Evolutionary conservation across 257 asterid genomes (phyloP), one percentile per base, ranked within the genome.

Genomic region (Buddleja alternifolia): DNA sequence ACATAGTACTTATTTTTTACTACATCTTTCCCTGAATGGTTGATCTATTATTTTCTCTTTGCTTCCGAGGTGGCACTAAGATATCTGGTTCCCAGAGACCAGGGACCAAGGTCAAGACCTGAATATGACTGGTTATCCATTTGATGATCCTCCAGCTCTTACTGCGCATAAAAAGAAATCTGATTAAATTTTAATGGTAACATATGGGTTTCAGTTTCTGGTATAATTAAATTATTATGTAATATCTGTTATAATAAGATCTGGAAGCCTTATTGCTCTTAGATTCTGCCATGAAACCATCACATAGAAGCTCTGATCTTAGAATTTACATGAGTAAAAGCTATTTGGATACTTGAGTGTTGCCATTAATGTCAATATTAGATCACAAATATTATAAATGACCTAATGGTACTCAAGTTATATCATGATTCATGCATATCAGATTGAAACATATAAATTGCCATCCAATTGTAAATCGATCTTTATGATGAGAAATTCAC

Each of bases 101-200:
- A 37, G 16, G 52, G 52, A n/a, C n/a, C n/a, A n/a, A n/a, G n/a
- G 34, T 7, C 19, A 37, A 1, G 15, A 52, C 34, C 56, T 42
- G 16, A 29, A 58, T 29, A 48, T 8, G 15, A 60, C 11, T 6
- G 6, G 37, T 56, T 57, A 51, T 15, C 56, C 44, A 15, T 66
- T 32, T 39, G 8, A 10, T 65, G 40, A 63, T 63, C 65, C 55
- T 17, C 50, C 44, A 14, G 40, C 39, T 52, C 53, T 67, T 39
- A 23, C 12, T 15, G 46, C 2, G 32, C 36, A 36, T 32, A 50
- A 32, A 63, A 63, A 0, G 3, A 36, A 44, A 45, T 4, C 17
- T 29, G 32, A 72, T 54, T 19, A 65, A 45, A 46, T 11, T 47
- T 12, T 24, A 58, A 7, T 4, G 36, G 32, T 25, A 17, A 36